phyloP scores from a whole-genome alignment of 2,329 filamentous ascomycete species.

The Ophiostoma montium region DNA sequence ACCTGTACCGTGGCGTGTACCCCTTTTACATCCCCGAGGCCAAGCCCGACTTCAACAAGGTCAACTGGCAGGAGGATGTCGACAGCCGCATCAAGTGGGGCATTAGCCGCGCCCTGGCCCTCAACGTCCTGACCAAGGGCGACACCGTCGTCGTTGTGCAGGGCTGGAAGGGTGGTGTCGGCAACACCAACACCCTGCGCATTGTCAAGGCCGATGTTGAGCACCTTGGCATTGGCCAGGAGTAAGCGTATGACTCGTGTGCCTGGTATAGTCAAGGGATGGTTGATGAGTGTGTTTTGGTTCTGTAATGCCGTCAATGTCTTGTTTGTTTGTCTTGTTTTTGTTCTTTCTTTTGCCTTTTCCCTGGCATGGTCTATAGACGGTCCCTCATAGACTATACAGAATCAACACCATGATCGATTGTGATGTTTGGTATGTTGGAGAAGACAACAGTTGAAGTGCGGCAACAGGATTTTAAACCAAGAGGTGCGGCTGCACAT shows the following conservation, averaged over 20 bases:
- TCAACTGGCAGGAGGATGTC: slow-evolving; percentile 98
- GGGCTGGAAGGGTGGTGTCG: slow-evolving; percentile 84
- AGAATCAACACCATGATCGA: too few relatives aligned
- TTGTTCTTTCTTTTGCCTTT: not conserved
- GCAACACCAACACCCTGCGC: slow-evolving; percentile 72
- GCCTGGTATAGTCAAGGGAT: not conserved
- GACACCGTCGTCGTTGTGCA: slow-evolving; percentile 74
- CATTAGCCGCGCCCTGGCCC: slow-evolving; percentile 71
- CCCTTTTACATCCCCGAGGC: slow-evolving; percentile 87
- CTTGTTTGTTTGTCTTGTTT: not conserved
- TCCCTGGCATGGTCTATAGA: too few relatives aligned
- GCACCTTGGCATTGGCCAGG: slow-evolving; percentile 41
- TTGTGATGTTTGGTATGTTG: too few relatives aligned
- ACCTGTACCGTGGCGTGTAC: slow-evolving; percentile 95
- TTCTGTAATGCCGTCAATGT: not conserved
- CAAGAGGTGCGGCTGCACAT: too few relatives aligned
- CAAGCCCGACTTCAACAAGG: slow-evolving; percentile 87
- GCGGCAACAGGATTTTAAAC: too few relatives aligned
- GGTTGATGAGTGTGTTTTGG: not conserved
- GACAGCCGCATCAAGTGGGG: slow-evolving; percentile 97
- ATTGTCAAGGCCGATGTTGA: slow-evolving; percentile 47
- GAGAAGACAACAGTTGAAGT: too few relatives aligned
- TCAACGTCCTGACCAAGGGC: slow-evolving; percentile 58
- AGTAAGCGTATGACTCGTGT: slow-evolving; percentile 11
- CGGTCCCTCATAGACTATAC: too few relatives aligned